Evolutionary conservation across 2,329 filamentous ascomycete species (phyloP), one percentile per base, ranked within the genome.

Genomic region (Teratosphaeria nubilosa): DNA sequence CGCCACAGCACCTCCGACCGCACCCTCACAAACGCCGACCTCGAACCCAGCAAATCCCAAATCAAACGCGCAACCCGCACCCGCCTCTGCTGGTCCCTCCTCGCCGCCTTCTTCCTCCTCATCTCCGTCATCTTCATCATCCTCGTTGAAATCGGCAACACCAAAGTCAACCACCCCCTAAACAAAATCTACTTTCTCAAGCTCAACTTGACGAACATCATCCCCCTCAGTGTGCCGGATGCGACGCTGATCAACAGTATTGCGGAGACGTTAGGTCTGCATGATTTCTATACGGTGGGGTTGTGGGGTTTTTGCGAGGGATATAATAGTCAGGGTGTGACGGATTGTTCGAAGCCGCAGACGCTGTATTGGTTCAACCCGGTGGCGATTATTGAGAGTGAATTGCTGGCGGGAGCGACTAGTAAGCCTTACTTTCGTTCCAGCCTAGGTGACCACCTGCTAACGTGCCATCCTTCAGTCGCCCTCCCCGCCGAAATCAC

Each of bases 261-360:
- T 64, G 90, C 91, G 3, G 86, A 89, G 55, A 89, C 87, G 24
- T 78, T 96, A 56, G 92, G 91, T 31, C 80, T 96, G 54, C 90
- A 95, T 71, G 92, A 96, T 73, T 96, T 95, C 75, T 96, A 96
- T 74, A 88, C 91, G 67, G 88, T 95, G 30, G 91, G 91, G 5
- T 76, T 96, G 48, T 97, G 92, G 92, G 87, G 86, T 60, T 96
- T 87, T 72, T 97, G 92, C 73, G 89, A 95, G 72, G 91, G 91
- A 22, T 95, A 91, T 73, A 77, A 83, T 58, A 80, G 82, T 65
- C 78, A 86, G 74, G 88, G 88, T 41, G 84, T 94, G 62, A 92
- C 89, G 0, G 75, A 77, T 62, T 97, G 92, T 74, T 91, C 87
- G 7, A 74, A 75, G 5, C 87, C 90, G 0, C 67, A 83, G 66